Conservation (phyloP, 2,329 filamentous ascomycete genomes). For the Aspergillaceae sp. region DNA sequence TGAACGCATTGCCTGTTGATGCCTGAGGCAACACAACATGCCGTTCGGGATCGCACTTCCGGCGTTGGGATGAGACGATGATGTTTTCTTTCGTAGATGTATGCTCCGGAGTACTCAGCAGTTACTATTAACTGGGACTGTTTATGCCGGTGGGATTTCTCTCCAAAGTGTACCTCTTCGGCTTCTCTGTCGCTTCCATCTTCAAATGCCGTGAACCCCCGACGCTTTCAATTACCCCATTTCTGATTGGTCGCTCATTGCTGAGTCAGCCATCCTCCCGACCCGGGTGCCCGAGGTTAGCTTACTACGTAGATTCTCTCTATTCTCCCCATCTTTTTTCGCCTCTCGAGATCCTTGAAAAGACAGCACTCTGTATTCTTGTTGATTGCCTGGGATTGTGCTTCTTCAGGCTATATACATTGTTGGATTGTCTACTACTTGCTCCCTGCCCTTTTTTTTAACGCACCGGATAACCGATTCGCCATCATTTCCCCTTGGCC, state of each 20-base stretch:
- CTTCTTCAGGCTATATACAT: background rate
- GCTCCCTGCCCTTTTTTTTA: no score
- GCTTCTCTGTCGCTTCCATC: no score
- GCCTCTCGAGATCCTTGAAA: background rate
- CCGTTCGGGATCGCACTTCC: background rate
- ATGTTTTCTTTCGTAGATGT: no score
- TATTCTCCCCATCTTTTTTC: background rate
- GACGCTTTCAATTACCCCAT: slow-evolving; percentile 29
- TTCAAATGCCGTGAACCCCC: slow-evolving; percentile 26
- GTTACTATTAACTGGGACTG: no score
- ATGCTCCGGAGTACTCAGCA: no score
- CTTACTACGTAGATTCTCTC: slow-evolving; percentile 7
- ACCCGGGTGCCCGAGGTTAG: slow-evolving; percentile 30
- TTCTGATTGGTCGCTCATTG: slow-evolving; percentile 19
- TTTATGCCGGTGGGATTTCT: no score
- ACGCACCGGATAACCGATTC: no score
- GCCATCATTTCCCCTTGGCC: slow-evolving; percentile 2
- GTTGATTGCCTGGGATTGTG: background rate
- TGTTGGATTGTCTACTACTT: background rate
- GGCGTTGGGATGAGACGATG: background rate
- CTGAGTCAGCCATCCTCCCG: slow-evolving; percentile 25
- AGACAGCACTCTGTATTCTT: background rate
- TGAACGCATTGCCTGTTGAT: slow-evolving; percentile 1
- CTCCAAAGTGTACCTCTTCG: no score
- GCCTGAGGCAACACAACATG: slow-evolving; percentile 1